phyloP scores from a whole-genome alignment of 140 eudicot genomes.

The Erigeron philadelphicus region DNA sequence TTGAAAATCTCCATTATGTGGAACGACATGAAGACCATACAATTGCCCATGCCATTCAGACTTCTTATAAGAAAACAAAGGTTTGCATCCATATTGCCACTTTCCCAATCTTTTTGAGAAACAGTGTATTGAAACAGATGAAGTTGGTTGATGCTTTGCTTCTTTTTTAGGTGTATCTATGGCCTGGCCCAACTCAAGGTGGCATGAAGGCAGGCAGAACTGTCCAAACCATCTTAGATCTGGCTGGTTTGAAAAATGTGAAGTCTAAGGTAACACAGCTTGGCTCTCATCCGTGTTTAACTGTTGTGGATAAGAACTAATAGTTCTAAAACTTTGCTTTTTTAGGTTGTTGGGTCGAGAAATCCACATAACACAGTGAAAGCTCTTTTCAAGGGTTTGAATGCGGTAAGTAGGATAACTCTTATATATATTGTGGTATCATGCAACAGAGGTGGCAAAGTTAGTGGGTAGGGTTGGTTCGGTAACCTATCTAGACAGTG shows the following conservation, averaged over 20 bases:
- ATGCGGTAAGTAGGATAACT: slow-evolving; percentile 57
- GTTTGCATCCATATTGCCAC: slow-evolving; percentile 25
- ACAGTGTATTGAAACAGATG: background rate
- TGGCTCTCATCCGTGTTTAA: background rate
- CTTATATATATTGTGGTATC: background rate
- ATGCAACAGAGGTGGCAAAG: no score
- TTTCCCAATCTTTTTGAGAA: background rate
- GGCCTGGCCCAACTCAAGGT: slow-evolving; percentile 77
- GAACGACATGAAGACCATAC: slow-evolving; percentile 94
- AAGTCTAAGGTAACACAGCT: slow-evolving; percentile 68
- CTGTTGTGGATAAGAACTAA: background rate
- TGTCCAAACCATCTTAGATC: slow-evolving; percentile 62
- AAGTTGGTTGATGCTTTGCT: slow-evolving; percentile 5
- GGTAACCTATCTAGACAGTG: no score
- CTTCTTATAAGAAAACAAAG: slow-evolving; percentile 92
- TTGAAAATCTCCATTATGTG: slow-evolving; percentile 78
- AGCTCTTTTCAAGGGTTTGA: slow-evolving; percentile 81
- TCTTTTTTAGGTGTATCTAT: slow-evolving; percentile 60
- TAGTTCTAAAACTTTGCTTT: slow-evolving; percentile 1
- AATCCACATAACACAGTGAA: slow-evolving; percentile 90
- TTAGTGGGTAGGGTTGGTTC: no score
- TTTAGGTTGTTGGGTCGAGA: slow-evolving; percentile 85
- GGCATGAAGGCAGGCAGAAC: slow-evolving; percentile 91
- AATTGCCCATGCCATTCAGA: slow-evolving; percentile 88
- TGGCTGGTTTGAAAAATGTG: slow-evolving; percentile 86